A percentile compares a stretch with the other conserved stretches of the same genome.
Conservation (phyloP, 2,329 filamentous ascomycete species). For the Ophiocordyceps camponoti-rufipedis region DNA sequence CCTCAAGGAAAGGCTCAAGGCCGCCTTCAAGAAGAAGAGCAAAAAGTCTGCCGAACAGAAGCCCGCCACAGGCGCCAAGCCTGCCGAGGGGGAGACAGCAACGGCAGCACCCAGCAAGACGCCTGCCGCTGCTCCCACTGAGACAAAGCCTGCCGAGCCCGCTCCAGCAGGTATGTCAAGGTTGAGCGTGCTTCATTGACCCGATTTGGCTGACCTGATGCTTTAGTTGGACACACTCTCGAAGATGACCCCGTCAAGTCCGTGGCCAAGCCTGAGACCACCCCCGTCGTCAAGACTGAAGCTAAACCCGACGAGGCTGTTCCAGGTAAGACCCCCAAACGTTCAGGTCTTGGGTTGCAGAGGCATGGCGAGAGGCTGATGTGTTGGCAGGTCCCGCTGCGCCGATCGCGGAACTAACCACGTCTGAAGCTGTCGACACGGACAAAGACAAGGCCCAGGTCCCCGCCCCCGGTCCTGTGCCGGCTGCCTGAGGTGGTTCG, state of each 20-base stretch:
- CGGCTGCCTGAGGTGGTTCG: constrained; percentile 6
- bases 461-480: constrained; percentile 7
- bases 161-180: constrained; percentile 10
- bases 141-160: constrained; percentile 15
- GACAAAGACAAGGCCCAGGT: constrained; percentile 11
- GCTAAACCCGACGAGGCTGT: constrained; percentile 9
- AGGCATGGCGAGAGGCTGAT: constrained; percentile 1
- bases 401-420: constrained; percentile 9
- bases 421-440: constrained; percentile 10
- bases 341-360: not conserved
- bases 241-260: constrained; percentile 10
- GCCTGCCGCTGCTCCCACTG: constrained; percentile 14
- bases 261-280: constrained; percentile 10
- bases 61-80: constrained; percentile 8
- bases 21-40: constrained; percentile 30
- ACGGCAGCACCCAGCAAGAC: constrained; percentile 10
- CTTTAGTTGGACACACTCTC: constrained; percentile 8
- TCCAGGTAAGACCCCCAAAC: constrained; percentile 5
- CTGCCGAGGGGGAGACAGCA: constrained; percentile 7
- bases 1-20: constrained; percentile 36
- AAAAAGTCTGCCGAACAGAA: constrained; percentile 14
- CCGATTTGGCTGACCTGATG: not conserved
- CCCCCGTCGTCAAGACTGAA: constrained; percentile 11
- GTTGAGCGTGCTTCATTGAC: constrained; percentile 3
- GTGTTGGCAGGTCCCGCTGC: constrained; percentile 9